Evolutionary conservation across 192 early-diverging fungal genomes (phyloP).

Genomic region (Umbelopsis sp.): DNA sequence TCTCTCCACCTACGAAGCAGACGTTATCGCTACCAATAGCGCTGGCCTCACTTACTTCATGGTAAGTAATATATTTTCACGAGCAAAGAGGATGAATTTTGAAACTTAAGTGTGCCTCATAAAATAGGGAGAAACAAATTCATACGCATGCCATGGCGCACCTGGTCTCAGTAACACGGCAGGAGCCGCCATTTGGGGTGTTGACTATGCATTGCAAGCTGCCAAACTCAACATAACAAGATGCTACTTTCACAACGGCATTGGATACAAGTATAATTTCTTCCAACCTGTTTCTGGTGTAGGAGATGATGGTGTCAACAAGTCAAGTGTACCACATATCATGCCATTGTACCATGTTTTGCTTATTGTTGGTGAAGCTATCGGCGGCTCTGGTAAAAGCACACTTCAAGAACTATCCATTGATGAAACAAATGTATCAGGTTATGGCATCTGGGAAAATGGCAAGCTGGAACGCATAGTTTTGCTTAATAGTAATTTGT

Average conservation of each 20-base stretch:
- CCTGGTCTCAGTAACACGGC: slow-evolving; percentile 1
- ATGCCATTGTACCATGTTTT: slow-evolving; percentile 1
- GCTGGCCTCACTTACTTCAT: background rate
- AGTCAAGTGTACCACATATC: slow-evolving; percentile 4
- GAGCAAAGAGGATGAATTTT: no score
- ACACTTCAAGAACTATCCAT: background rate
- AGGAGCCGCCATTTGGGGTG: background rate
- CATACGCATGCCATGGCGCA: slow-evolving; percentile 2
- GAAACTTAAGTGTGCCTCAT: background rate
- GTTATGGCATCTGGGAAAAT: background rate
- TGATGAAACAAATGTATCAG: background rate
- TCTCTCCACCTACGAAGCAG: background rate
- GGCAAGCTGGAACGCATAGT: background rate
- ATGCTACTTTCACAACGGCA: slow-evolving; percentile 5
- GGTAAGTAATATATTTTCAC: background rate
- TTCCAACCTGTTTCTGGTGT: background rate
- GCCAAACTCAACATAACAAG: slow-evolving; percentile 13
- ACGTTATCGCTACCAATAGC: background rate
- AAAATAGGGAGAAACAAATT: slow-evolving; percentile 1
- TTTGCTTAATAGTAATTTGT: background rate
- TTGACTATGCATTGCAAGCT: background rate
- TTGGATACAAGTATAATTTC: slow-evolving; percentile 14
- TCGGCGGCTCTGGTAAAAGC: background rate
- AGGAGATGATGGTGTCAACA: background rate
- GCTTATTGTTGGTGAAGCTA: slow-evolving; percentile 2